Evolutionary conservation across 1,139 yeast genomes (phyloP).

Genomic region (Suhomyces terraborum): DNA sequence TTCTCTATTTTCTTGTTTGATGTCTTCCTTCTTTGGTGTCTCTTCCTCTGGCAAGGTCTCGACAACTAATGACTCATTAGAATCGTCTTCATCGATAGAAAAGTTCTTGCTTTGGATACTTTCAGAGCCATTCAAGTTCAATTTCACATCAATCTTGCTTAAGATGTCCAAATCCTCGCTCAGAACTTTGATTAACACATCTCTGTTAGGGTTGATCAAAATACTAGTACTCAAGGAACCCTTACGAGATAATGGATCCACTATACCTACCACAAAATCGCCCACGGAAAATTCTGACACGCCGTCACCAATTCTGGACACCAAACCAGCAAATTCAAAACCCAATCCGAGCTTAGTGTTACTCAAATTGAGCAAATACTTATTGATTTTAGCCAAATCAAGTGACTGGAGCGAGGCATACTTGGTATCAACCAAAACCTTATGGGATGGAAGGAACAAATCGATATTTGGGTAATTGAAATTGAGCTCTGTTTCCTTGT

Average conservation of each 20-base stretch:
- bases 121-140: constrained; percentile 4
- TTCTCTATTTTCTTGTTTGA: not conserved
- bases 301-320: constrained; percentile 36
- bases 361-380: constrained; percentile 40
- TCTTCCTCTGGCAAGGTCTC: constrained; percentile 1
- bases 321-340: constrained; percentile 43
- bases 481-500: constrained; percentile 45
- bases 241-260: constrained; percentile 36
- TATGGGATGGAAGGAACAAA: constrained; percentile 36
- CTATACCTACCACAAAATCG: constrained; percentile 40
- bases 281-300: constrained; percentile 33
- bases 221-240: constrained; percentile 43
- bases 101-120: not conserved
- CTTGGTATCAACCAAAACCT: constrained; percentile 40
- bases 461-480: constrained; percentile 44
- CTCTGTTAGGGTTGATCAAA: constrained; percentile 37
- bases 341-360: constrained; percentile 46
- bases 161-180: constrained; percentile 28
- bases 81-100: constrained; percentile 13
- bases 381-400: constrained; percentile 42
- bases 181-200: constrained; percentile 33
- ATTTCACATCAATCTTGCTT: constrained; percentile 17
- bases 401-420: constrained; percentile 42
- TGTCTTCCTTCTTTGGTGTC: not conserved
- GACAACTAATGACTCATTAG: constrained; percentile 1